phyloP scores from a whole-genome alignment of 768 basidiomycete species.

The Nidularia sp. region DNA sequence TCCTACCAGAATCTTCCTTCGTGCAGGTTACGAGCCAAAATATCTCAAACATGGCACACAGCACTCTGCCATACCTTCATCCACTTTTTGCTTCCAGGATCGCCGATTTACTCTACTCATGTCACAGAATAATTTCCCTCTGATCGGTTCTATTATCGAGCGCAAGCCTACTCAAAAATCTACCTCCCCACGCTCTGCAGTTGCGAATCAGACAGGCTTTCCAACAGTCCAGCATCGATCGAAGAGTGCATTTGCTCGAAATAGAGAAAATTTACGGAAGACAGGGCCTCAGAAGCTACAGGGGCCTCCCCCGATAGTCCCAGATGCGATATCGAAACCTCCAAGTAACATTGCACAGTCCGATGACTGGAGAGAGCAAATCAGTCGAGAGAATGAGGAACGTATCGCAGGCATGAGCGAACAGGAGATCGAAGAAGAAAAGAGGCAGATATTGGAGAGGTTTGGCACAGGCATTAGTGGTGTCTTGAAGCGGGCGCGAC shows the following conservation, averaged over 20 bases:
- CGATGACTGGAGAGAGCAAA: slow-evolving; percentile 49
- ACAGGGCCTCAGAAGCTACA: slow-evolving; percentile 14
- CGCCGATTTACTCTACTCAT: slow-evolving; percentile 4
- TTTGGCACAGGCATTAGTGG: slow-evolving; percentile 68
- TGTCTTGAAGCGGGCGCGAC: slow-evolving; percentile 51
- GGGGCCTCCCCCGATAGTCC: slow-evolving; percentile 18
- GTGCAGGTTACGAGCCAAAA: neutral
- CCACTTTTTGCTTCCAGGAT: neutral
- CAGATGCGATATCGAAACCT: slow-evolving; percentile 5
- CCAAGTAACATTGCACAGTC: neutral
- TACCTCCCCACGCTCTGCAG: slow-evolving; percentile 19
- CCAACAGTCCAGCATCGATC: slow-evolving; percentile 63
- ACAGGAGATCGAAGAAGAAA: slow-evolving; percentile 65
- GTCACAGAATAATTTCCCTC: slow-evolving; percentile 13
- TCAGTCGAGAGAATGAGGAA: slow-evolving; percentile 63
- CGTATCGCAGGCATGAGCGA: slow-evolving; percentile 65
- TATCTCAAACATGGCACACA: neutral
- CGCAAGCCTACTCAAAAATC: slow-evolving; percentile 27
- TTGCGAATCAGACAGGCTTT: slow-evolving; percentile 46
- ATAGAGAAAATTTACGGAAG: slow-evolving; percentile 33
- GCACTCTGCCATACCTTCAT: too few species aligned
- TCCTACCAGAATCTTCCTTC: slow-evolving; percentile 12
- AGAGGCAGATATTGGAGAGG: slow-evolving; percentile 60
- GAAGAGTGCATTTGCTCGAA: slow-evolving; percentile 56
- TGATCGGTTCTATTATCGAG: slow-evolving; percentile 46